Percentiles rank a stretch among this genome's conserved stretches.
Evolutionary conservation across 1,284 basidiomycete species (phyloP).

Genomic region (Lentinula novae-zelandiae): DNA sequence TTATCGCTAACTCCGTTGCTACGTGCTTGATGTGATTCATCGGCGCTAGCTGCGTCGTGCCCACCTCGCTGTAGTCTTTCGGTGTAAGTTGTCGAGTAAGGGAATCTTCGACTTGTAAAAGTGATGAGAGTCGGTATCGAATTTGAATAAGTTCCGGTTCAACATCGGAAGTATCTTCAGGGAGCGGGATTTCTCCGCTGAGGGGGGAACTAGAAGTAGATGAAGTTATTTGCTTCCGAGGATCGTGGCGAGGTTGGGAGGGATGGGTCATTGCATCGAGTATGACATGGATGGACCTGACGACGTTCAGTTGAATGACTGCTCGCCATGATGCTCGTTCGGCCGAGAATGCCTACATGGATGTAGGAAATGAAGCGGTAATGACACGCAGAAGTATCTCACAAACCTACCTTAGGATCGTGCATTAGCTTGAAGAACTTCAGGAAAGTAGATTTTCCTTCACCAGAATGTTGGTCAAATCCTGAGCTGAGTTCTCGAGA

Average conservation of each 20-base stretch:
- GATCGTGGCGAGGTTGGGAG: conserved; percentile 19
- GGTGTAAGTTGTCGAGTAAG: conserved; percentile 50
- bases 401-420: conserved; percentile 44
- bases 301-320: conserved; percentile 71
- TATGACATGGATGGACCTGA: conserved; percentile 62
- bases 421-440: conserved; percentile 66
- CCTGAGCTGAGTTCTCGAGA: neutral
- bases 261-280: conserved; percentile 52
- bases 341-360: conserved; percentile 43
- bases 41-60: conserved; percentile 23
- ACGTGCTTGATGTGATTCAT: conserved; percentile 19
- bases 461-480: neutral
- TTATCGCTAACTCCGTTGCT: conserved; percentile 33
- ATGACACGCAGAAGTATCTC: conserved; percentile 2
- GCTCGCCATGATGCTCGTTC: conserved; percentile 67
- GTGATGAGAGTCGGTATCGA: conserved; percentile 53
- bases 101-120: conserved; percentile 56
- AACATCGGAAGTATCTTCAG: conserved; percentile 29
- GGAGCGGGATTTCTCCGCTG: conserved; percentile 15
- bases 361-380: neutral
- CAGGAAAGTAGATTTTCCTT: neutral
- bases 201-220: conserved; percentile 19
- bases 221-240: conserved; percentile 12
- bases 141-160: conserved; percentile 49
- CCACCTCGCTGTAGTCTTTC: conserved; percentile 27